Conservation (phyloP, 2,329 filamentous ascomycete genomes). For the Diaporthe australafricana region DNA sequence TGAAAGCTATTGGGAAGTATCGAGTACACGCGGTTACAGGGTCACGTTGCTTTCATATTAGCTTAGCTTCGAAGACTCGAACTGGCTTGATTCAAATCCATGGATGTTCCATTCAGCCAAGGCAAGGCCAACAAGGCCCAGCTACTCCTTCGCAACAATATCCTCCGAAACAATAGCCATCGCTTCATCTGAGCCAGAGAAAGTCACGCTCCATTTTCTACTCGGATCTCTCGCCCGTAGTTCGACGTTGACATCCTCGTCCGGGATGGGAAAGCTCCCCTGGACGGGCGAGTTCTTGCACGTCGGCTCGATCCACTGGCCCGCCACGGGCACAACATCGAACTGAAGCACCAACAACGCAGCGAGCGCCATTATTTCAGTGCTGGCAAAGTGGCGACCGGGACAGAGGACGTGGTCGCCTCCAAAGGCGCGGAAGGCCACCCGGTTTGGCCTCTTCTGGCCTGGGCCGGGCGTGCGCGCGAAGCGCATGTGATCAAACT, state of each 20-base stretch:
- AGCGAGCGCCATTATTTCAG: constrained; percentile 39
- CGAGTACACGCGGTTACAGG: too few species aligned
- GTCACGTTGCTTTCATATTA: too few species aligned
- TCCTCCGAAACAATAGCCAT: constrained; percentile 48
- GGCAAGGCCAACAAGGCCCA: too few species aligned
- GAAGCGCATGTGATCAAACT: constrained; percentile 21
- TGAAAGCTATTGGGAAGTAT: too few species aligned
- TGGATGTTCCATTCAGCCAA: too few species aligned
- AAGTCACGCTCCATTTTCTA: constrained; percentile 39
- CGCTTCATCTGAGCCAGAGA: constrained; percentile 38
- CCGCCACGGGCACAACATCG: too few species aligned
- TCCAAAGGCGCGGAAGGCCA: background rate
- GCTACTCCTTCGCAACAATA: background rate
- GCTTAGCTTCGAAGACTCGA: too few species aligned
- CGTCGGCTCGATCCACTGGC: too few species aligned
- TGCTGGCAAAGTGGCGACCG: constrained; percentile 39
- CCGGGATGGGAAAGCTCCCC: constrained; percentile 40
- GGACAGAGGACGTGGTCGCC: constrained; percentile 35
- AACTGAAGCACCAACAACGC: constrained; percentile 11
- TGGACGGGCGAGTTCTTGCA: constrained; percentile 29
- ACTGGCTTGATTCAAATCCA: background rate
- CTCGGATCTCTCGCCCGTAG: constrained; percentile 32
- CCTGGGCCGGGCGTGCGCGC: background rate
- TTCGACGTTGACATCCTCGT: constrained; percentile 42
- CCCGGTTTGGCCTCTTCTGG: background rate